Base-by-base conservation (phyloP, 2,329 filamentous ascomycete genomes). In the Pestalotiopsis fici region DNA sequence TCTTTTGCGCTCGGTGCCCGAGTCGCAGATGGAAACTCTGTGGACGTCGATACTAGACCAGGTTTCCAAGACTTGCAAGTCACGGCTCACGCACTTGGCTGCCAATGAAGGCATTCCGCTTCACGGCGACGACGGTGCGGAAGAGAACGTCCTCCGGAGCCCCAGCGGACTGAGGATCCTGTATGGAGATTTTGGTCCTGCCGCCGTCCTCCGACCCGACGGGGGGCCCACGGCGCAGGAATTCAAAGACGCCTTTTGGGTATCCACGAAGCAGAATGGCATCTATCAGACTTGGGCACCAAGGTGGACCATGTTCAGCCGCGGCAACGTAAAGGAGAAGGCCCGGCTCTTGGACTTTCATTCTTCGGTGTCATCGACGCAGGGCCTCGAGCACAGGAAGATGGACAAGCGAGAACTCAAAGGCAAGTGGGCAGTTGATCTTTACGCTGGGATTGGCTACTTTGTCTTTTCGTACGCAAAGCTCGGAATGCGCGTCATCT, bases 401-500 rank as follows among this genome's bases (percentile, higher is more conserved):
- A 65, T 71, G 50, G 55, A 47, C 4, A 67, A 68, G 25, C 56
- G 65, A 13, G 47, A 66, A 7, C 35, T 75, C 31, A 57, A 66
- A 6, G 13, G 66, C 1, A 77, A 76, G 3, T 89, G 85, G 78
- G 88, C 91, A 0, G 87, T 97, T 0, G 95, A 98, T 78, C 82
- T 98, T 68, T 98, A 97, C 81, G 93, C 93, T 0, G 95, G 95
- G 0, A 97, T 98, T 71, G 95, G 95, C 4, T 98, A 98, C 80
- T 98, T 98, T 79, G 88, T 92, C 3, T 97, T 98, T 75, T 92
- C 89, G 37, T 98, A 97, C 79, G 86, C 90, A 6, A 85, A 83
- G 68, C 87, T 91, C 21, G 94, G 93, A 0, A 82, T 95, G 74
- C 82, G 87, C 61, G 91, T 98, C 1, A 82, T 96, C 55, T 93